A percentile compares a stretch with the other conserved stretches of the same genome.
Conservation (phyloP, 768 basidiomycete species). For the Phylloporus sp. region DNA sequence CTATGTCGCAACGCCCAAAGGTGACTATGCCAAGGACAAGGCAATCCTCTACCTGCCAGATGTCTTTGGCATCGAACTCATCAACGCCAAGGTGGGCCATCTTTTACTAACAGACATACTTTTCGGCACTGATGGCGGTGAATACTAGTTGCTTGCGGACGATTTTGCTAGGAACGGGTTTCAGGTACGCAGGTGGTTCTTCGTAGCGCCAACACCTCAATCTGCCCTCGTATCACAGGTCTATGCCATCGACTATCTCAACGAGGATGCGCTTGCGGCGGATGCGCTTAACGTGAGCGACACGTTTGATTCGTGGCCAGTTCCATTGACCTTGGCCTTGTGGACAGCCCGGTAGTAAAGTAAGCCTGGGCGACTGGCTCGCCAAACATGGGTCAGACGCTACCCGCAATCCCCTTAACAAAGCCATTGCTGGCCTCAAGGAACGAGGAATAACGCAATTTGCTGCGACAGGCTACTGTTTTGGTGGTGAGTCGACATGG, state of each 20-base stretch:
- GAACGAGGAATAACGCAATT: slow-evolving; percentile 54
- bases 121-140: neutral
- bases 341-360: neutral
- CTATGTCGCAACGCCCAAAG: slow-evolving; percentile 53
- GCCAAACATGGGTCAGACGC: slow-evolving; percentile 34
- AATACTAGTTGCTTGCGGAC: slow-evolving; percentile 39
- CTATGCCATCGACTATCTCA: slow-evolving; percentile 26
- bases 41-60: slow-evolving; percentile 54
- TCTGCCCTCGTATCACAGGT: slow-evolving; percentile 2
- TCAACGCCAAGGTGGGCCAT: slow-evolving; percentile 41
- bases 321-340: neutral
- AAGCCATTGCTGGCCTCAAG: slow-evolving; percentile 54
- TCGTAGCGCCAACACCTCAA: neutral
- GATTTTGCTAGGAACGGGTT: slow-evolving; percentile 41
- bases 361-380: slow-evolving; percentile 37
- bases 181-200: slow-evolving; percentile 16
- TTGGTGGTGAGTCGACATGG: slow-evolving; percentile 44
- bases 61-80: slow-evolving; percentile 46
- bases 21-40: slow-evolving; percentile 51
- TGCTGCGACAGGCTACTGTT: slow-evolving; percentile 67
- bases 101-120: neutral
- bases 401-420: slow-evolving; percentile 51
- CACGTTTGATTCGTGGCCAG: neutral
- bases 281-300: slow-evolving; percentile 14
- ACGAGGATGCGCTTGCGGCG: slow-evolving; percentile 23